phyloP scores from a whole-genome alignment of 495 filamentous ascomycete species.

The Penicillium lividum region DNA sequence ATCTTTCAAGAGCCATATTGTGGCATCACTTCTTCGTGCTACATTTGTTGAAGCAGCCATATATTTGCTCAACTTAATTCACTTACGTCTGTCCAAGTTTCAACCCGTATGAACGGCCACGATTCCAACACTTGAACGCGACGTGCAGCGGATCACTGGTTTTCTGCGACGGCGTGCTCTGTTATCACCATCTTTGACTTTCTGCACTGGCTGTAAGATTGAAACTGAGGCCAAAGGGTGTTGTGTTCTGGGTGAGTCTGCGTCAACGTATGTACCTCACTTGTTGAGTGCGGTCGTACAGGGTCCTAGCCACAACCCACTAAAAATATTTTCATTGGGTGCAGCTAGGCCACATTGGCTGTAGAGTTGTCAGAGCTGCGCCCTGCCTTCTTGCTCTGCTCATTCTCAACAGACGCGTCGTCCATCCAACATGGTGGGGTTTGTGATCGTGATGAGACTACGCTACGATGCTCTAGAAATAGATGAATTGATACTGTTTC shows the following conservation, averaged over 20 bases:
- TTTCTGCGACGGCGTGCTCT: background rate
- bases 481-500: too few relatives aligned
- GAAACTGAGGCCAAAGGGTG: constrained; percentile 1
- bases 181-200: constrained; percentile 5
- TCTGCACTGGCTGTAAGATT: constrained; percentile 5
- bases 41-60: too few relatives aligned
- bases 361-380: background rate
- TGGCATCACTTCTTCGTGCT: too few relatives aligned
- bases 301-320: constrained; percentile 3
- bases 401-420: background rate
- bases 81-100: too few relatives aligned
- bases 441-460: too few relatives aligned
- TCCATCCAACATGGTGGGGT: background rate
- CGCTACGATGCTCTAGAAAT: too few relatives aligned
- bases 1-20: too few relatives aligned
- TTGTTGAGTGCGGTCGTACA: background rate
- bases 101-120: too few relatives aligned
- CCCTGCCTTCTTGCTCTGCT: background rate
- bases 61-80: too few relatives aligned
- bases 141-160: constrained; percentile 4
- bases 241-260: constrained; percentile 6
- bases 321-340: background rate
- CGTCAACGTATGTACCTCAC: background rate
- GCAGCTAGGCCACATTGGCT: constrained; percentile 6
- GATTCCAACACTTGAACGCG: background rate